phyloP scores from a whole-genome alignment of 2,329 filamentous ascomycete genomes.

The Magnaporthiopsis rhizophila region DNA sequence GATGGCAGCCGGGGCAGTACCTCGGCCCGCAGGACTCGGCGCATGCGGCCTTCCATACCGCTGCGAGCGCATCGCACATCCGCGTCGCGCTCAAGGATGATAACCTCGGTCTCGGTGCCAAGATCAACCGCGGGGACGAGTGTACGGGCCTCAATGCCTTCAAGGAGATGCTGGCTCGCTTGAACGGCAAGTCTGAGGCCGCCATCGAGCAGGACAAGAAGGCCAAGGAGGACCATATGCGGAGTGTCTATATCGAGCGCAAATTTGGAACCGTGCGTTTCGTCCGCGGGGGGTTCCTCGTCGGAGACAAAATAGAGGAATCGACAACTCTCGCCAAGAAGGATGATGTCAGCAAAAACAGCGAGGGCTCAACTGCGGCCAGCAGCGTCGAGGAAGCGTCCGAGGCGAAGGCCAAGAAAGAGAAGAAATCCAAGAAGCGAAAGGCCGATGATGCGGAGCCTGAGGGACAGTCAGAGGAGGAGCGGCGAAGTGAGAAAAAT shows the following conservation, averaged over 20 bases:
- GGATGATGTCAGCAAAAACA: constrained; percentile 12
- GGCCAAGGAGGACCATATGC: constrained; percentile 60
- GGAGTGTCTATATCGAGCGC: constrained; percentile 64
- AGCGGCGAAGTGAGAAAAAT: constrained; percentile 29
- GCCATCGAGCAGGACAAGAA: constrained; percentile 63
- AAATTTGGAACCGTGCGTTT: constrained; percentile 80
- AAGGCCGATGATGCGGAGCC: constrained; percentile 31
- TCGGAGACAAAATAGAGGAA: constrained; percentile 48
- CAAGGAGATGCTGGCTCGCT: constrained; percentile 73
- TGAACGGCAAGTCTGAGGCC: constrained; percentile 82
- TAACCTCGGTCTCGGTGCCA: constrained; percentile 80
- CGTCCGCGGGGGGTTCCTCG: constrained; percentile 69
- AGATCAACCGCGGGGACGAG: constrained; percentile 63
- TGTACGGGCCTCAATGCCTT: constrained; percentile 83
- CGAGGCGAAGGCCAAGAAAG: constrained; percentile 25
- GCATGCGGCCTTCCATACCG: constrained; percentile 69
- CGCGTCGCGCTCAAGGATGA: constrained; percentile 83
- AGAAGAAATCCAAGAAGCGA: constrained; percentile 42
- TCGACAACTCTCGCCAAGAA: constrained; percentile 15
- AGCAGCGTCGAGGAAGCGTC: constrained; percentile 16
- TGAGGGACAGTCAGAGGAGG: constrained; percentile 26
- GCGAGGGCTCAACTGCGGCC: constrained; percentile 12
- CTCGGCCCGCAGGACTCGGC: constrained; percentile 71
- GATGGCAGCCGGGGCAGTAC: constrained; percentile 80
- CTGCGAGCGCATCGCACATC: constrained; percentile 78